phyloP scores from a whole-genome alignment of 768 basidiomycete genomes.

The Plicaturopsis crispa region DNA sequence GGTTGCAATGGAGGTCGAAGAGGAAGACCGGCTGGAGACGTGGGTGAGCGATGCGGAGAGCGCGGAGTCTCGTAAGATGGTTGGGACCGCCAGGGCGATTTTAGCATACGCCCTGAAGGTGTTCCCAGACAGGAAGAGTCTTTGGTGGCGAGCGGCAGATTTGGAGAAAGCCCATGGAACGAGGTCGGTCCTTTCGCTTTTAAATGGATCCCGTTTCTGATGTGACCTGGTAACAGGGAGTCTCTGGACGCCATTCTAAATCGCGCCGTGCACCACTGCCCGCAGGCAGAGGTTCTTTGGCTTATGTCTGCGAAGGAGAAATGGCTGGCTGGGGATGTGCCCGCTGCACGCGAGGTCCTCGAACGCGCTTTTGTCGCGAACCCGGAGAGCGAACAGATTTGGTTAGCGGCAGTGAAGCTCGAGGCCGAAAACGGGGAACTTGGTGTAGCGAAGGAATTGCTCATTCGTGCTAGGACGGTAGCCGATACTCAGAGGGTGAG shows the following conservation, averaged over 20 bases:
- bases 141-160: slow-evolving; percentile 91
- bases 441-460: slow-evolving; percentile 76
- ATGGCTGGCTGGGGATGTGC: slow-evolving; percentile 86
- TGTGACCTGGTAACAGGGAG: slow-evolving; percentile 37
- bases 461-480: slow-evolving; percentile 83
- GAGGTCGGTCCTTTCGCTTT: slow-evolving; percentile 32
- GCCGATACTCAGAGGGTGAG: slow-evolving; percentile 87
- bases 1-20: slow-evolving; percentile 88
- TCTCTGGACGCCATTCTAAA: slow-evolving; percentile 75
- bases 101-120: slow-evolving; percentile 88
- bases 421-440: slow-evolving; percentile 94
- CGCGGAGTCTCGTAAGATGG: slow-evolving; percentile 62
- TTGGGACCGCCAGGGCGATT: slow-evolving; percentile 82
- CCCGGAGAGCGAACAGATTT: slow-evolving; percentile 94
- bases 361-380: slow-evolving; percentile 90
- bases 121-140: slow-evolving; percentile 75
- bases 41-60: slow-evolving; percentile 92
- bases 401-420: slow-evolving; percentile 95
- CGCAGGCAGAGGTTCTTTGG: slow-evolving; percentile 95
- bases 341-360: slow-evolving; percentile 84
- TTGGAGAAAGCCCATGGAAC: slow-evolving; percentile 90
- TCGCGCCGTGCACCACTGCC: slow-evolving; percentile 84
- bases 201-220: slow-evolving; percentile 1
- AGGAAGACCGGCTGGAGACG: slow-evolving; percentile 84
- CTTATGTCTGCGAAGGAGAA: slow-evolving; percentile 98